Percentiles rank a stretch among this genome's conserved stretches.
phyloP scores from a whole-genome alignment of 1,284 basidiomycete genomes.

The Boletus mariae region DNA sequence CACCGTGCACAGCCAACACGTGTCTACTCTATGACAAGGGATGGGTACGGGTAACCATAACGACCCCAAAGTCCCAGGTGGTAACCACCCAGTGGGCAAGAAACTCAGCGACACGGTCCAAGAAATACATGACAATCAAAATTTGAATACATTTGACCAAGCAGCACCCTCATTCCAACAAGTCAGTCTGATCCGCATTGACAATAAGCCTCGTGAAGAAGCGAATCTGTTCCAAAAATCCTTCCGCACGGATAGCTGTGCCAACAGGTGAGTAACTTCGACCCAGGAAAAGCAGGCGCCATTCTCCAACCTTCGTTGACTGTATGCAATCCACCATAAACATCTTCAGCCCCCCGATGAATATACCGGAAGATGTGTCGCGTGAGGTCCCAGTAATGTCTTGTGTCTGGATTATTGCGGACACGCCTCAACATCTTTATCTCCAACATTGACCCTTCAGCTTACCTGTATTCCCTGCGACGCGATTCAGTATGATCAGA shows the following conservation, averaged over 20 bases:
- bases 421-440: conserved; percentile 21
- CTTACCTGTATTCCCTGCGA: conserved; percentile 35
- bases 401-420: conserved; percentile 38
- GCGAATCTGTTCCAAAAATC: conserved; percentile 39
- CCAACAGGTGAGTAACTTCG: too few species aligned
- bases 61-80: too few species aligned
- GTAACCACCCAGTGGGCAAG: too few species aligned
- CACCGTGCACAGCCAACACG: too few species aligned
- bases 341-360: conserved; percentile 33
- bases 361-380: conserved; percentile 50
- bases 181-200: background rate
- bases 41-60: too few species aligned
- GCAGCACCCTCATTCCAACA: background rate
- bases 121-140: too few species aligned
- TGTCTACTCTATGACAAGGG: too few species aligned
- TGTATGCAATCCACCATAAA: conserved; percentile 48
- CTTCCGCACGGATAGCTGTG: conserved; percentile 43
- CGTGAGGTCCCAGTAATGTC: conserved; percentile 44
- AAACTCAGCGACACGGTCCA: too few species aligned
- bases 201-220: background rate
- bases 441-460: conserved; percentile 10
- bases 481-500: conserved; percentile 3
- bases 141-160: too few species aligned
- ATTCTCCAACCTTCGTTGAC: conserved; percentile 41
- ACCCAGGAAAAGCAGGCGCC: background rate